Evolutionary conservation across 1,284 basidiomycete genomes (phyloP).

Genomic region (Clitocybe nebularis): DNA sequence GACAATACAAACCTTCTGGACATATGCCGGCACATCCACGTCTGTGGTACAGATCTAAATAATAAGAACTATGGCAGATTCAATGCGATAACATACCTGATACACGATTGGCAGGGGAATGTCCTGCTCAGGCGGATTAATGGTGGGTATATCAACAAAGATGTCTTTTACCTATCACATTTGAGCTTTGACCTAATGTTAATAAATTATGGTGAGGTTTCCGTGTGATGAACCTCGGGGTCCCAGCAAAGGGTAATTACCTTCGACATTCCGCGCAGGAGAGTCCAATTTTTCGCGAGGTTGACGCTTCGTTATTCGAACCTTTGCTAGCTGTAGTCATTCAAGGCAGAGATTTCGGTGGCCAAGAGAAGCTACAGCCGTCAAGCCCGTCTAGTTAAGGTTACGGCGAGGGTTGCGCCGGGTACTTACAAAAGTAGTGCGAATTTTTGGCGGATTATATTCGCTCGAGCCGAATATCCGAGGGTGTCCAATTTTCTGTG

Average conservation of each 20-base stretch:
- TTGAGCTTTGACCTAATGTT: slow-evolving; percentile 46
- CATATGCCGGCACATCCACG: slow-evolving; percentile 51
- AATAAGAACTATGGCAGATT: slow-evolving; percentile 1
- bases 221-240: too few relatives aligned
- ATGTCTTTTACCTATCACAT: slow-evolving; percentile 42
- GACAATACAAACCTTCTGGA: slow-evolving; percentile 37
- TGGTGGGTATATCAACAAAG: slow-evolving; percentile 2
- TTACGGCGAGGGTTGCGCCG: neutral
- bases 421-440: neutral
- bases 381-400: slow-evolving; percentile 1
- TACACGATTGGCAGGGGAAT: slow-evolving; percentile 52
- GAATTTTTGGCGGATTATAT: neutral
- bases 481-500: neutral
- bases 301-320: slow-evolving; percentile 8
- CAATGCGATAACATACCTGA: slow-evolving; percentile 25
- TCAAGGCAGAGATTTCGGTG: neutral
- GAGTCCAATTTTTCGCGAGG: slow-evolving; percentile 28
- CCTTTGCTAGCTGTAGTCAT: slow-evolving; percentile 2
- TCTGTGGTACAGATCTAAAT: slow-evolving; percentile 18
- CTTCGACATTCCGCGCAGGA: slow-evolving; percentile 53
- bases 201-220: too few relatives aligned
- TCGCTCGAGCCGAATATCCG: neutral
- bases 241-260: too few relatives aligned
- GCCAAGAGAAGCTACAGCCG: too few relatives aligned
- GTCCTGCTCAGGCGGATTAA: slow-evolving; percentile 25